Base-by-base conservation (phyloP, 495 filamentous ascomycete genomes). In the Symbiotaphrina buchneri region DNA sequence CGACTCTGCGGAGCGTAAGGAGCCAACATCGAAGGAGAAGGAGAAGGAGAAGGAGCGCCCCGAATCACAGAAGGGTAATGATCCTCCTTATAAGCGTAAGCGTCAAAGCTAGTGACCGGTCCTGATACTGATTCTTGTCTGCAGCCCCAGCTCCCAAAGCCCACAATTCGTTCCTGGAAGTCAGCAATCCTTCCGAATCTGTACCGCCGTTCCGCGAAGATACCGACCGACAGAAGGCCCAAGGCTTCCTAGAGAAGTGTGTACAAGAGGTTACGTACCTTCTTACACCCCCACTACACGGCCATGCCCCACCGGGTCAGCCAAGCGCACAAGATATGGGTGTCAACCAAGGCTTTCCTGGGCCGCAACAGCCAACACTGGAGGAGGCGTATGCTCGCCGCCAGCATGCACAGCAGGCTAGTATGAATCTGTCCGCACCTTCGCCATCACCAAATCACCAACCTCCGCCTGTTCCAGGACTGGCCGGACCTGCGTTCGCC, bases 381-480 rank as follows among this genome's bases (percentile, higher is more conserved):
- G 52, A 56, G 26, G 52, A 58, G 3, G 42, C 49, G 14, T 56
- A 49, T 32, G 31, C 44, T 11, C 54, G 61, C 7, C 40, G 44
- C 30, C 44, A 45, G 23, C 47, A 46, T 6, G 37, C 47, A 28
- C 45, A 44, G 21, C 51, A 51, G 26, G 21, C 26, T 17, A 36
- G 37, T 20, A 13, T 23, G 7, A 19, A 19, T n/a, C 21, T 43
- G 15, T 36, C 45, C 6, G 47, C 46, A 20, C 52, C 49, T 10
- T 54, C 59, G 2, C 49, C 55, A 13, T 45, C 55, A 26, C 52
- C 56, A n/a, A 75, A 71, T 41, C 62, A 70, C 38, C 62, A 70
- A 23, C 51, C 51, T 4, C 59, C 58, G 4, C 56, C 54, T 24
- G 49, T 56, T 18, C 52, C 57, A n/a, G 39, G 33, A 1, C 38